Evolutionary conservation across 306 rosid genomes (phyloP).

Genomic region (Parietaria judaica): DNA sequence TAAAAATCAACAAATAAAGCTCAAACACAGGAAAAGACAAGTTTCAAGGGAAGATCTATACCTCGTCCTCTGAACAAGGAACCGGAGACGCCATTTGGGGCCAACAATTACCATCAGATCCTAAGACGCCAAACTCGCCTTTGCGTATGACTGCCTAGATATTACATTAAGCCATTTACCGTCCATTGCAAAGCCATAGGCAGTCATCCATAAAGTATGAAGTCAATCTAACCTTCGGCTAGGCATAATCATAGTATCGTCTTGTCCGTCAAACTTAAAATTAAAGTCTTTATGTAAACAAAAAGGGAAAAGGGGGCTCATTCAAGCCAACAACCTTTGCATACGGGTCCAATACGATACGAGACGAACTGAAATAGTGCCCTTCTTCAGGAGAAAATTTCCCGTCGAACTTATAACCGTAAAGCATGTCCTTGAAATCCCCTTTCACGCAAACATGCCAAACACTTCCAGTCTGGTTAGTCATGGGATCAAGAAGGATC

Average conservation of each 20-base stretch:
- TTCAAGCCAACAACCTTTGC: constrained; percentile 56
- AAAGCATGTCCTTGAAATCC: constrained; percentile 66
- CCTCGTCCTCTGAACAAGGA: constrained; percentile 55
- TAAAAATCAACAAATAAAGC: no score
- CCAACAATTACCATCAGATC: constrained; percentile 79
- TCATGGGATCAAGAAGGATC: constrained; percentile 52
- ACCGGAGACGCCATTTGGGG: constrained; percentile 86
- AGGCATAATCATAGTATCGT: neutral
- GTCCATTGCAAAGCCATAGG: constrained; percentile 2
- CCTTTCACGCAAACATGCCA: constrained; percentile 88
- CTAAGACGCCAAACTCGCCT: constrained; percentile 70
- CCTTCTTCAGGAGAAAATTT: constrained; percentile 61
- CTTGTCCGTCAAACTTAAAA: neutral
- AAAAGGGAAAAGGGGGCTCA: constrained; percentile 1
- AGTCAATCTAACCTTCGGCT: neutral
- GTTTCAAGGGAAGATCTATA: constrained; percentile 11
- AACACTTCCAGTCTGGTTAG: constrained; percentile 71
- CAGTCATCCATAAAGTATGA: neutral
- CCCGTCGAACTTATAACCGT: constrained; percentile 79
- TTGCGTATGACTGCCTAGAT: constrained; percentile 86
- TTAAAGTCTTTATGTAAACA: neutral
- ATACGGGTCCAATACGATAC: constrained; percentile 73
- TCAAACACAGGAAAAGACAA: neutral
- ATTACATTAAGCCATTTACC: constrained; percentile 16
- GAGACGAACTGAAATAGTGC: constrained; percentile 58